phyloP scores from a whole-genome alignment of 2,329 filamentous ascomycete genomes.

The Nigrospora osmanthi region DNA sequence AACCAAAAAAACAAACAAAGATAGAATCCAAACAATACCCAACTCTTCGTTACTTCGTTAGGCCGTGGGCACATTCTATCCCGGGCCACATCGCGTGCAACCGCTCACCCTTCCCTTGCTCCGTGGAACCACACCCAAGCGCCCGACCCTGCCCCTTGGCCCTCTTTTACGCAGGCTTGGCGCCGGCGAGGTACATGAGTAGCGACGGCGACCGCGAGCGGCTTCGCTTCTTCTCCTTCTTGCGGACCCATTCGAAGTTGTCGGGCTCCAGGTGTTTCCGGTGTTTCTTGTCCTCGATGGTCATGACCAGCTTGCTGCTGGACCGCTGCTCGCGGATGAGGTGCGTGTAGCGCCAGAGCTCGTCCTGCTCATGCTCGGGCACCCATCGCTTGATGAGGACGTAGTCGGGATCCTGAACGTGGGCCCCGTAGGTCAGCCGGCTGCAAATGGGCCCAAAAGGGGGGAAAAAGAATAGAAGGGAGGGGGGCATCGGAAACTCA shows the following conservation, averaged over 20 bases:
- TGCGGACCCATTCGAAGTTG: constrained; percentile 49
- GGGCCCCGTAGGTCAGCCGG: not conserved
- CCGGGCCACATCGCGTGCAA: no score
- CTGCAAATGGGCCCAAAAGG: not conserved
- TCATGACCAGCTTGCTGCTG: constrained; percentile 32
- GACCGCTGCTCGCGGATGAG: constrained; percentile 49
- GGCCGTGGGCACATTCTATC: constrained; percentile 1
- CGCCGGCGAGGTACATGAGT: constrained; percentile 51
- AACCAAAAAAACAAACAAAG: constrained; percentile 1
- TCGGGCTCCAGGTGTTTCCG: constrained; percentile 30
- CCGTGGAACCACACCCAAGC: not conserved
- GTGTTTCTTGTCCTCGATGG: constrained; percentile 36
- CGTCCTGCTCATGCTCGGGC: constrained; percentile 61
- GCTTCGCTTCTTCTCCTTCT: constrained; percentile 48
- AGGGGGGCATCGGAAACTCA: constrained; percentile 25
- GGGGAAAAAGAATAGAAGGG: not conserved
- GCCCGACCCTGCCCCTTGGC: not conserved
- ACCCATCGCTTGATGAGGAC: constrained; percentile 69
- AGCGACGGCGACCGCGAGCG: constrained; percentile 50
- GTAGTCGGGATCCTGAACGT: constrained; percentile 54
- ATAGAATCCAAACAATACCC: not conserved
- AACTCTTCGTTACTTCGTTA: constrained; percentile 1
- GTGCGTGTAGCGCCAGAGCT: constrained; percentile 65
- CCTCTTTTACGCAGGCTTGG: constrained; percentile 26
- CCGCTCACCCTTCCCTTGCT: no score